Base-by-base conservation (phyloP, 345 rosid genomes). In the Populus pruinosa region DNA sequence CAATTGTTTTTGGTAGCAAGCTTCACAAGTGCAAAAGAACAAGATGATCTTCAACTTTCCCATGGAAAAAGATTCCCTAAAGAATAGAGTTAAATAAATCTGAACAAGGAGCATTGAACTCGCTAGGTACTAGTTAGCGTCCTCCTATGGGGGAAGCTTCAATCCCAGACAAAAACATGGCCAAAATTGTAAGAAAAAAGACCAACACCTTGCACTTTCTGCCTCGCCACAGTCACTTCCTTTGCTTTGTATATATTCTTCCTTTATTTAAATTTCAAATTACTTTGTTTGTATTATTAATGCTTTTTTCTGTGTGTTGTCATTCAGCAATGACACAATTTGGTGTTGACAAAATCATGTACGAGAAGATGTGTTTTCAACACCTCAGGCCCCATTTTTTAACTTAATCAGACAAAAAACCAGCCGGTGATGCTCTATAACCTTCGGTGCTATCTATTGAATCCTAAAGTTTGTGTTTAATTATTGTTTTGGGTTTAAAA, bases 221-320 rank as follows among this genome's bases (percentile, higher is more conserved):
- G 17, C 17, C 53, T 47, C 53, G 1, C 18, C 53, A 47, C 14
- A 65, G 44, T 33, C 33, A 35, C 63, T 33, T 4, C 21, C 29
- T 27, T 53, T 53, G 10, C 23, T n/a, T 6, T 11, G 1, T 7
- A 4, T 33, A 0, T 33, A 13, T 47, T 12, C 29, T 74, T 74
- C 18, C 12, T 8, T 31, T 16, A 31, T 66, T 75, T 49, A 65
- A 66, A 66, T 44, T 75, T 75, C 71, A 75, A 75, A 67, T 5
- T 49, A 9, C 20, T 11, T 33, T 43, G 47, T 43, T 43, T 43
- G 29, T 61, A 27, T 73, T 59, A 23, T 36, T 53, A 47, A 61
- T 12, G 8, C 14, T 4, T 47, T 14, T 75, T 33, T 29, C 11
- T 74, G 0, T 17, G 53, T 65, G 12, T 47, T 67, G 41, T 75